Base-by-base conservation (phyloP, 2,329 filamentous ascomycete species). In the Fusarium citri region DNA sequence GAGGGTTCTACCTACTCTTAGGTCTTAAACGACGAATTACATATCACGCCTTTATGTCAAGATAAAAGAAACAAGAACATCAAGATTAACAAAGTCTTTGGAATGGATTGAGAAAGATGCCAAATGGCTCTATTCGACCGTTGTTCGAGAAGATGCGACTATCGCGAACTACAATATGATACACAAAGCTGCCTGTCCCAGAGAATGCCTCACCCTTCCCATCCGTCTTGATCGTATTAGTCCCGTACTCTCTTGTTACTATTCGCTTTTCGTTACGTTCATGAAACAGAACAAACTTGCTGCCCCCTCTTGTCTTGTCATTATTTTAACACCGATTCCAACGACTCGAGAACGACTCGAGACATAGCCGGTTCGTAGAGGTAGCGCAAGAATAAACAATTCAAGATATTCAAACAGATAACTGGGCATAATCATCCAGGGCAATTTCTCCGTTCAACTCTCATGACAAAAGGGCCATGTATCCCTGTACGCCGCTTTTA, bases 1-100 rank as follows among this genome's bases (percentile, higher is more conserved):
- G 96, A 99, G 83, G 94, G 94, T 62, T 89, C 92, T 51, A 84
- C 79, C 22, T 83, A 83, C 73, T 75, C 76, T 71, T 81, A 64
- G 77, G 45, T 47, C 34, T 6, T 9, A 22, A 51, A 20, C 31
- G 31, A 47, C 49, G 11, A 55, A 61, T 14, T 40, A 4, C 45
- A 46, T 30, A 53, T 28, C 47, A 46, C 48, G 55, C 30, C 65
- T 34, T 60, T n/a, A 49, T 64, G 55, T 64, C 37, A 68, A 68
- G 49, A 64, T 64, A 26, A 49, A 59, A 48, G 20, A 60, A 51
- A 34, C 15, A 51, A 51, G 51, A 69, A 54, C 31, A 40, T 48
- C 28, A 64, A 71, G 67, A 60, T 54, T 25, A 46, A 55, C 31
- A 48, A 45, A 55, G 30, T 45, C 45, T 55, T 55, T 28, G 55